Evolutionary conservation across 805 yeast genomes (phyloP).

Genomic region (Torulaspora indica): DNA sequence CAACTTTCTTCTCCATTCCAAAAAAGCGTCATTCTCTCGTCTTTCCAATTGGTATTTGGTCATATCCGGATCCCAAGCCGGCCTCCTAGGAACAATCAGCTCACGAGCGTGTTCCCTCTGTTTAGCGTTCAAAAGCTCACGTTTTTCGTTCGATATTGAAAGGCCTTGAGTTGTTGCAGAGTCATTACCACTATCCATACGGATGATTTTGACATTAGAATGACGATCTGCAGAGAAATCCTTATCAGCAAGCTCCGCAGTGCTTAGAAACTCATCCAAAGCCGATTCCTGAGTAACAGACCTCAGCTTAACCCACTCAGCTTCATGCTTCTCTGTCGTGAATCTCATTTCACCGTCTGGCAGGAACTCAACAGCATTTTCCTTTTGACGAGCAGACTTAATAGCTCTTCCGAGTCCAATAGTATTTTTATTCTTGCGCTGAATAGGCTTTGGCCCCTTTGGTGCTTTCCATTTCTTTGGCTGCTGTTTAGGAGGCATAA

Average conservation of each 20-base stretch:
- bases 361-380: constrained; percentile 61
- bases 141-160: constrained; percentile 62
- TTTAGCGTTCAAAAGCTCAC: constrained; percentile 51
- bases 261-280: constrained; percentile 86
- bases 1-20: constrained; percentile 89
- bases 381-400: constrained; percentile 64
- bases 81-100: constrained; percentile 89
- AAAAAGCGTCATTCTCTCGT: constrained; percentile 82
- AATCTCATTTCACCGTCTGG: constrained; percentile 89
- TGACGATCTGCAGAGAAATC: constrained; percentile 91
- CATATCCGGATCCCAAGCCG: constrained; percentile 71
- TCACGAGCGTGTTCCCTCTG: constrained; percentile 65
- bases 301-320: constrained; percentile 82
- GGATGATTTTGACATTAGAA: constrained; percentile 76
- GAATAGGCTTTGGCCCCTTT: constrained; percentile 88
- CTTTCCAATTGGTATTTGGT: constrained; percentile 75
- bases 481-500: constrained; percentile 42
- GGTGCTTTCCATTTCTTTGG: constrained; percentile 82
- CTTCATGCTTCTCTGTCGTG: constrained; percentile 79
- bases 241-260: constrained; percentile 93
- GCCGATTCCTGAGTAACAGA: constrained; percentile 95
- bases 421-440: constrained; percentile 73
- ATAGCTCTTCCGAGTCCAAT: constrained; percentile 85
- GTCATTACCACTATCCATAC: constrained; percentile 51
- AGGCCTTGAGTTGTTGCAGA: constrained; percentile 48